A percentile compares a stretch with the other conserved stretches of the same genome.
These are phyloP conservation scores for Ramaria sp. DNA, from an alignment of 768 basidiomycete species.

Conservation along the genomic window DNA sequence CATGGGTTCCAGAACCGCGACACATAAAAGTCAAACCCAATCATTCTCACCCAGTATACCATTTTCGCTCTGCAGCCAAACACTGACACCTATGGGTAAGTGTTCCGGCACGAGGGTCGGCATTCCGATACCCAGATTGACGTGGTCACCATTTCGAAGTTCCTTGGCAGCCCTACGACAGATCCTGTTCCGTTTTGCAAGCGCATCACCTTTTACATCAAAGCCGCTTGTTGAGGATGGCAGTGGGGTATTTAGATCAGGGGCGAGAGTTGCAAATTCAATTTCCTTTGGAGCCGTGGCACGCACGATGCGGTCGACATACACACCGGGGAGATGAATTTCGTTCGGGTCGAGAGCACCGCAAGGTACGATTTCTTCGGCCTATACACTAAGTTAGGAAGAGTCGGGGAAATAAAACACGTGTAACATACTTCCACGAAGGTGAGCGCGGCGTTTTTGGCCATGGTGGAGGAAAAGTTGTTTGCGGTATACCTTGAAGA, in stretches of 20 bases:
- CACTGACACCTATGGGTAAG: conserved; percentile 57
- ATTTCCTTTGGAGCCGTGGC: conserved; percentile 70
- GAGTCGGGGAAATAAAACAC: conserved; percentile 1
- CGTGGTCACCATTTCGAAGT: conserved; percentile 78
- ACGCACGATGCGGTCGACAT: conserved; percentile 80
- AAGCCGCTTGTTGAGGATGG: conserved; percentile 10
- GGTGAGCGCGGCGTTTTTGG: conserved; percentile 77
- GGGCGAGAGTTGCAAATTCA: conserved; percentile 62
- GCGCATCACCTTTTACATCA: conserved; percentile 14
- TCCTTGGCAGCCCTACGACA: conserved; percentile 84
- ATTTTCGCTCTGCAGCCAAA: conserved; percentile 91
- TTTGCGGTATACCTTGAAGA: conserved; percentile 64
- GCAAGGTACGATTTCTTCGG: conserved; percentile 79
- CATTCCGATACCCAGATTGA: conserved; percentile 87
- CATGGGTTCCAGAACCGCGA: neutral
- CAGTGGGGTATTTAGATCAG: conserved; percentile 24
- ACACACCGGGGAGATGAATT: conserved; percentile 77
- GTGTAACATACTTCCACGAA: conserved; percentile 64
- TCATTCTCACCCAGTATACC: conserved; percentile 76
- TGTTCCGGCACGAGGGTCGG: conserved; percentile 81
- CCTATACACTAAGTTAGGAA: conserved; percentile 30
- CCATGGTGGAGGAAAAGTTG: conserved; percentile 84
- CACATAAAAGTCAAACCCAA: neutral
- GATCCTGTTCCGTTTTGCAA: conserved; percentile 40
- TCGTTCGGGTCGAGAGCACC: conserved; percentile 73